These are phyloP conservation scores for Colletotrichum destructivum DNA, from an alignment of 2,329 filamentous ascomycete species.

Conservation along the genomic window DNA sequence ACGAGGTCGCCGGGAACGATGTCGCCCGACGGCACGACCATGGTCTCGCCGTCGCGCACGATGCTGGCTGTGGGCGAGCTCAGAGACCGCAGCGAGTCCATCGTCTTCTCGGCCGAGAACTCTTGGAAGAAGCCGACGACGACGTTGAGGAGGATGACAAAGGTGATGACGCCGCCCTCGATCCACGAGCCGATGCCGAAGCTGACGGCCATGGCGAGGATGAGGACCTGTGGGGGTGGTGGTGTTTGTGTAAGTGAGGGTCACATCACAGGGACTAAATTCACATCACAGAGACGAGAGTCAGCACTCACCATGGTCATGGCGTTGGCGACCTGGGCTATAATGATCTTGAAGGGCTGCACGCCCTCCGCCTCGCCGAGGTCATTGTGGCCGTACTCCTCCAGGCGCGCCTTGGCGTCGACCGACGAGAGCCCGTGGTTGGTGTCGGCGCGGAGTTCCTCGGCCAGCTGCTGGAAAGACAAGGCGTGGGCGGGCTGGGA, in stretches of 20 bases:
- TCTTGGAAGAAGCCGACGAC: conserved; percentile 70
- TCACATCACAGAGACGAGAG: no score
- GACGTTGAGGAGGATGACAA: conserved; percentile 67
- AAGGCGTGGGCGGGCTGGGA: conserved; percentile 72
- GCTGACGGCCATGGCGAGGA: conserved; percentile 67
- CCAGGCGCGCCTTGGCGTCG: conserved; percentile 66
- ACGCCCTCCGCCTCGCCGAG: conserved; percentile 71
- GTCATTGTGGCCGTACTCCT: conserved; percentile 72
- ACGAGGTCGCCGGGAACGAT: conserved; percentile 72
- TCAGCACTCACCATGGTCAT: conserved; percentile 68
- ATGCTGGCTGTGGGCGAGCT: conserved; percentile 65
- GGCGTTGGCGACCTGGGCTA: conserved; percentile 75
- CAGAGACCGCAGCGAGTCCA: conserved; percentile 66
- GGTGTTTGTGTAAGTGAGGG: neutral
- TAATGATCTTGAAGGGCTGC: conserved; percentile 70
- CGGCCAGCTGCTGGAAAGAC: conserved; percentile 61
- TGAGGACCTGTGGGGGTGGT: conserved; percentile 54
- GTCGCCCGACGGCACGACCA: conserved; percentile 67
- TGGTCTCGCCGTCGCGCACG: conserved; percentile 64
- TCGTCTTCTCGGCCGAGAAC: conserved; percentile 69
- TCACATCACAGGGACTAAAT: no score
- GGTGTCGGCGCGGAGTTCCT: conserved; percentile 66
- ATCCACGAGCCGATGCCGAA: conserved; percentile 69
- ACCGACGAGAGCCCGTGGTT: conserved; percentile 68
- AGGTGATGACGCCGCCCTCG: conserved; percentile 68